Base-by-base conservation (phyloP, 345 rosid genomes). In the Laguncularia racemosa region DNA sequence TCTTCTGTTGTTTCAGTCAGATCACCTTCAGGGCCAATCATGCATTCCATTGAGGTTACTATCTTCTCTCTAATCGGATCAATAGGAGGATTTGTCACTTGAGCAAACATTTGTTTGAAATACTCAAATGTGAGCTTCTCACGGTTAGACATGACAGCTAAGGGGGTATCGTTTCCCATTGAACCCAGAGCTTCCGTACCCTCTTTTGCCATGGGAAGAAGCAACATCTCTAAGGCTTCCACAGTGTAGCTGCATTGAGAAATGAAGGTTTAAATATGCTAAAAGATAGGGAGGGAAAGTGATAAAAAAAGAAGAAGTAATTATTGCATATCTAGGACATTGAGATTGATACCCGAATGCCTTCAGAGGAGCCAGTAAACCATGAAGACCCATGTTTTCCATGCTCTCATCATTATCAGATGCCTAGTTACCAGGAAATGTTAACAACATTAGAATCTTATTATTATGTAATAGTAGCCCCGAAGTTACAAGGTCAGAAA, bases 51-150 rank as follows among this genome's bases (percentile, higher is more conserved):
- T 28, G 99, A 95, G 58, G 99, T 95, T 43, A 95, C 99, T 60
- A 95, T 89, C 76, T 93, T 89, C 84, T 93, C 99, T 57, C 99
- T 84, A 48, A 93, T 93, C 47, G 99, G 99, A 73, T 95, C 99
- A 18, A 95, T 95, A 21, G 99, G 99, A 53, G 99, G 99, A 60
- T 95, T 95, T 55, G 99, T 95, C 50, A 95, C 99, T 80, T 95
- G 99, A 65, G 99, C 99, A 77, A 95, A 95, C 99, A 95, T 95
- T 80, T 95, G 99, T 77, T 95, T 95, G 79, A 95, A 95, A 71
- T 95, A 95, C 80, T 95, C 99, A 46, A 77, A 95, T 16, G 91
- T 72, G 46, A 95, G 78, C 50, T 95, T 95, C 69, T 95, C 97
- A 58, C 96, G 69, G 73, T 81, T 61, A 47, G 99, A 95, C 97